Percentiles rank a stretch among this genome's conserved stretches.
Conservation (phyloP, 768 basidiomycete genomes). For the Suillus paluster region DNA sequence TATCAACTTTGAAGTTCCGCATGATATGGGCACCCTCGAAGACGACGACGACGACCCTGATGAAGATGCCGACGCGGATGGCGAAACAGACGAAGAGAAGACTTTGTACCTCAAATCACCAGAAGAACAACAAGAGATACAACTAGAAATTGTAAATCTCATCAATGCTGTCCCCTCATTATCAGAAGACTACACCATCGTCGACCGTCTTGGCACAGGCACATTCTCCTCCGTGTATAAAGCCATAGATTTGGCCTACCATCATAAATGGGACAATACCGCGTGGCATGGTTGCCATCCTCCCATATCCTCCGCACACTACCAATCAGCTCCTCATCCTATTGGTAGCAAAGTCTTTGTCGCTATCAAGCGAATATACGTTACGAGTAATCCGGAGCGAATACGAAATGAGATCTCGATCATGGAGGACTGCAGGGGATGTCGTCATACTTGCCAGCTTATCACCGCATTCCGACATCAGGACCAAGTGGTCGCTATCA, state of each 20-base stretch:
- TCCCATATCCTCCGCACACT: conserved; percentile 63
- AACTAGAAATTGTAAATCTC: conserved; percentile 77
- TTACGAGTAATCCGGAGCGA: conserved; percentile 90
- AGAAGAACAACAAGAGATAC: conserved; percentile 77
- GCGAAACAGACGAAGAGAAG: conserved; percentile 63
- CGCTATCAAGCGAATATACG: conserved; percentile 96
- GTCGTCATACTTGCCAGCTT: conserved; percentile 87
- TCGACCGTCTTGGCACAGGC: conserved; percentile 94
- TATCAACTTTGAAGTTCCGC: conserved; percentile 39
- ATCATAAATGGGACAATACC: conserved; percentile 75
- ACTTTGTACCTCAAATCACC: conserved; percentile 58
- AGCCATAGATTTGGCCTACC: conserved; percentile 79
- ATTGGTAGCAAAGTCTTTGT: conserved; percentile 69
- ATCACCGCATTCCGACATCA: conserved; percentile 91
- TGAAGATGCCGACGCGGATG: conserved; percentile 35
- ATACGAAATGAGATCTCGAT: conserved; percentile 94
- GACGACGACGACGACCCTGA: conserved; percentile 39
- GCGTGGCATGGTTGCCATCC: conserved; percentile 75
- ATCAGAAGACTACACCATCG: conserved; percentile 66
- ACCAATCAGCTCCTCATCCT: conserved; percentile 54
- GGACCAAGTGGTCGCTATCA: conserved; percentile 92
- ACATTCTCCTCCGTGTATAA: conserved; percentile 99
- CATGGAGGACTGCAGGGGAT: conserved; percentile 83
- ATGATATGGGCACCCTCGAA: conserved; percentile 33
- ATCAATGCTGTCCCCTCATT: conserved; percentile 69